These are phyloP conservation scores for Coleophoma crateriformis DNA, from an alignment of 2,329 filamentous ascomycete species.

Conservation along the genomic window DNA sequence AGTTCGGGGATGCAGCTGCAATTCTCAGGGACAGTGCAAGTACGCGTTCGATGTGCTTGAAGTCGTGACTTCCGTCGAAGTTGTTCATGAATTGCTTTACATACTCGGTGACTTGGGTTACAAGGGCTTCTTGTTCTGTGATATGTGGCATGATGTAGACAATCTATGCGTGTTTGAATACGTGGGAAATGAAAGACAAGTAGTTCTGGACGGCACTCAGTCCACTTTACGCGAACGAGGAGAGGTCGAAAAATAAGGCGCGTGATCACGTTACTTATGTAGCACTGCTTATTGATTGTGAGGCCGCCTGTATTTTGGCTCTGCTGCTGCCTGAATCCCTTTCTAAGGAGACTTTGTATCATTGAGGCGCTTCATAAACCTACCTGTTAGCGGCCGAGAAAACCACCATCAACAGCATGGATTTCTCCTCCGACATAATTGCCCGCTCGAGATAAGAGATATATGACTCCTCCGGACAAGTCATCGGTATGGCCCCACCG, in stretches of 20 bases:
- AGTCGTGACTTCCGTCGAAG: conserved; percentile 84
- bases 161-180: no score
- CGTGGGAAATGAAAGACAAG: no score
- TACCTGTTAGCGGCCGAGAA: neutral
- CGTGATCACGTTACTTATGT: no score
- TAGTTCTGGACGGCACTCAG: no score
- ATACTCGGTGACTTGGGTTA: conserved; percentile 50
- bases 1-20: conserved; percentile 32
- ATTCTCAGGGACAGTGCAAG: conserved; percentile 30
- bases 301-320: no score
- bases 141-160: no score
- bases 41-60: conserved; percentile 67
- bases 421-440: conserved; percentile 25
- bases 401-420: conserved; percentile 9
- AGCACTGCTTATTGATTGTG: no score
- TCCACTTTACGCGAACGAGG: no score
- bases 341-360: no score
- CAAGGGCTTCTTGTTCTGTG: conserved; percentile 28
- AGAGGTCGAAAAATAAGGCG: no score
- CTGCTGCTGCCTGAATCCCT: no score
- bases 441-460: conserved; percentile 55
- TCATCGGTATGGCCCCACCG: conserved; percentile 77
- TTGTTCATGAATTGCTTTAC: conserved; percentile 65
- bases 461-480: conserved; percentile 75
- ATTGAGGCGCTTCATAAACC: no score